phyloP scores from a whole-genome alignment of 2,329 filamentous ascomycete species.

The Lasiodiplodia sp. region DNA sequence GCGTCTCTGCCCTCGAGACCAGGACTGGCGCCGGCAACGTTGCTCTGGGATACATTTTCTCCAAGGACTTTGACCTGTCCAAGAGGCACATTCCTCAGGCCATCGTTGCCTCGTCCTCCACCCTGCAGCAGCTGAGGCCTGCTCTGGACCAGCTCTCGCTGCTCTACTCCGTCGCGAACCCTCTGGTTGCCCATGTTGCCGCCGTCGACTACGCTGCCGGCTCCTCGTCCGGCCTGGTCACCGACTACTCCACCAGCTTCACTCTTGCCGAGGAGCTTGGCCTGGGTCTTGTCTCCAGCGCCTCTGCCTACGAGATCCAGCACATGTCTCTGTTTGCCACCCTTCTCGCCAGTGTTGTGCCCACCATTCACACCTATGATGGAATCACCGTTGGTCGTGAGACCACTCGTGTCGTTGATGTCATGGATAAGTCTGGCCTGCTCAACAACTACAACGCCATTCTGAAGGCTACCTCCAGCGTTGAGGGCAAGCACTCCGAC shows the following conservation, averaged over 20 bases:
- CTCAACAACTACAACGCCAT: conserved; percentile 73
- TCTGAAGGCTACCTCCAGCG: conserved; percentile 65
- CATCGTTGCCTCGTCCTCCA: conserved; percentile 84
- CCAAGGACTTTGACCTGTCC: conserved; percentile 90
- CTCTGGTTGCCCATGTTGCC: conserved; percentile 90
- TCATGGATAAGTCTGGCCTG: conserved; percentile 75
- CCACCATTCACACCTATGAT: conserved; percentile 89
- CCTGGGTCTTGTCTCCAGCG: conserved; percentile 82
- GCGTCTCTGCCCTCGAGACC: conserved; percentile 83
- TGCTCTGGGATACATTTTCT: conserved; percentile 96
- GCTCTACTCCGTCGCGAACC: conserved; percentile 89
- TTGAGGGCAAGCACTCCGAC: conserved; percentile 74
- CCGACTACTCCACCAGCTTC: conserved; percentile 85
- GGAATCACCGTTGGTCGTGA: conserved; percentile 84
- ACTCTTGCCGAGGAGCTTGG: conserved; percentile 88
- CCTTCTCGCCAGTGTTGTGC: conserved; percentile 76
- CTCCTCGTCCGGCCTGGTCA: conserved; percentile 74
- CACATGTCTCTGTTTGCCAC: conserved; percentile 94
- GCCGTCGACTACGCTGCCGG: conserved; percentile 82
- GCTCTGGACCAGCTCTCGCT: conserved; percentile 90
- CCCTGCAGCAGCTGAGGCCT: conserved; percentile 79
- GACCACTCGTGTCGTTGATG: conserved; percentile 81
- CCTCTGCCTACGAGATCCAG: conserved; percentile 88
- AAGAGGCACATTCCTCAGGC: conserved; percentile 93
- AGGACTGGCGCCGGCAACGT: conserved; percentile 88